Conservation (phyloP, 2,329 filamentous ascomycete genomes). For the Pseudogymnoascus sp. region DNA sequence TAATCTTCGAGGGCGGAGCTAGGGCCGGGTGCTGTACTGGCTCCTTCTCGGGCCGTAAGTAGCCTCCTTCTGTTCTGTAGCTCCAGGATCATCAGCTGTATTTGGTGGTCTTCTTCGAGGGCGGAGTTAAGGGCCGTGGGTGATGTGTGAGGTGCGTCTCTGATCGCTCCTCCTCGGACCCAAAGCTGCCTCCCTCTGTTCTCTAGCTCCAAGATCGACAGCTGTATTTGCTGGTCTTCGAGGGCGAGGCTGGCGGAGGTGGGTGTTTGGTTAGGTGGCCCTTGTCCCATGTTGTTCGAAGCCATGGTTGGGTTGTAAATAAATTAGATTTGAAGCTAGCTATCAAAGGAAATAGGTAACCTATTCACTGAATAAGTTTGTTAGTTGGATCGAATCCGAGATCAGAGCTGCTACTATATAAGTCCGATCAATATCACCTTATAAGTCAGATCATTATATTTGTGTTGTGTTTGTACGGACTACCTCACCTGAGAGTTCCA, state of each 20-base stretch:
- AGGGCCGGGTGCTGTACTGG: no score
- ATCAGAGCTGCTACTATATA: background rate
- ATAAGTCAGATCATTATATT: background rate
- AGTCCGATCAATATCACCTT: background rate
- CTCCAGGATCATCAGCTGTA: conserved; percentile 81
- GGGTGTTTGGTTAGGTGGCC: background rate
- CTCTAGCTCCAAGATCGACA: conserved; percentile 81
- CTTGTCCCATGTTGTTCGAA: background rate
- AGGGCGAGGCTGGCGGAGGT: conserved; percentile 62
- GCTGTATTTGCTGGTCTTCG: conserved; percentile 75
- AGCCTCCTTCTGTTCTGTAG: conserved; percentile 77
- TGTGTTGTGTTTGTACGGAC: no score
- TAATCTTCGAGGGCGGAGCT: no score
- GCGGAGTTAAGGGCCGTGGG: conserved; percentile 58
- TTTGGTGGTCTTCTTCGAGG: conserved; percentile 72
- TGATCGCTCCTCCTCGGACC: conserved; percentile 45
- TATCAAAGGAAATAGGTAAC: background rate
- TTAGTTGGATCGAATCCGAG: background rate
- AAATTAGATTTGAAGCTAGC: background rate
- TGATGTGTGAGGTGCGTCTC: background rate
- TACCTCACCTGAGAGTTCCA: background rate
- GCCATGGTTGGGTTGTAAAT: background rate
- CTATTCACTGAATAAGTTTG: background rate
- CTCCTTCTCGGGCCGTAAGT: no score
- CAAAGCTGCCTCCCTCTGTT: conserved; percentile 81